phyloP scores from a whole-genome alignment of 345 rosid species.

The Clausena lansium region DNA sequence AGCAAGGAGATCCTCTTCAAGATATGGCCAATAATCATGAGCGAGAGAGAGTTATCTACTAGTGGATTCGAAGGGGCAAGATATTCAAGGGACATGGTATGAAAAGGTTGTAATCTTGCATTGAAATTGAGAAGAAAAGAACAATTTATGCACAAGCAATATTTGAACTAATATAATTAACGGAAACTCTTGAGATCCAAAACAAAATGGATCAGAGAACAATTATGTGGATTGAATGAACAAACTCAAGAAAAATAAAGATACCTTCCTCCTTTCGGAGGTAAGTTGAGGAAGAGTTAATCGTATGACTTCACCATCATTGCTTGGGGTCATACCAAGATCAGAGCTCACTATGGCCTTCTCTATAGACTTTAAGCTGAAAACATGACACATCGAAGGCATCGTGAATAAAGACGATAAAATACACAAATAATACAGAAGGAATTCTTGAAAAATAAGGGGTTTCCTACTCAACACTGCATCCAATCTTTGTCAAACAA shows the following conservation, averaged over 20 bases:
- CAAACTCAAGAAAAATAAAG: constrained; percentile 16
- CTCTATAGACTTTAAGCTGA: constrained; percentile 85
- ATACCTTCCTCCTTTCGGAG: constrained; percentile 89
- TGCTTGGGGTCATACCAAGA: constrained; percentile 87
- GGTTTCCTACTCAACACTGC: background rate
- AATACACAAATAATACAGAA: constrained; percentile 2
- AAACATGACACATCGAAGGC: constrained; percentile 16
- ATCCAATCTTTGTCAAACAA: background rate
- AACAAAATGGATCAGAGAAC: background rate
- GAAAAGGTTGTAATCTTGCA: background rate
- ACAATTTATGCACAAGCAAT: background rate
- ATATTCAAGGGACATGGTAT: background rate
- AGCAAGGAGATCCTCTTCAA: background rate
- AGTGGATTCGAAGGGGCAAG: background rate
- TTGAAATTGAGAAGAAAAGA: background rate
- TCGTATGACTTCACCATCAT: constrained; percentile 91
- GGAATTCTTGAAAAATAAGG: background rate
- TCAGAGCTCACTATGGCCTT: constrained; percentile 87
- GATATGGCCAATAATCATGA: background rate
- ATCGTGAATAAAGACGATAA: background rate
- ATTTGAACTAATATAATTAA: background rate
- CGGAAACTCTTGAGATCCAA: background rate
- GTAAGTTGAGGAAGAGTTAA: constrained; percentile 84
- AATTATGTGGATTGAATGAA: background rate
- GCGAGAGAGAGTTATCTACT: background rate